Conservation (phyloP, 1,284 basidiomycete species). For the Schizophyllum commune region DNA sequence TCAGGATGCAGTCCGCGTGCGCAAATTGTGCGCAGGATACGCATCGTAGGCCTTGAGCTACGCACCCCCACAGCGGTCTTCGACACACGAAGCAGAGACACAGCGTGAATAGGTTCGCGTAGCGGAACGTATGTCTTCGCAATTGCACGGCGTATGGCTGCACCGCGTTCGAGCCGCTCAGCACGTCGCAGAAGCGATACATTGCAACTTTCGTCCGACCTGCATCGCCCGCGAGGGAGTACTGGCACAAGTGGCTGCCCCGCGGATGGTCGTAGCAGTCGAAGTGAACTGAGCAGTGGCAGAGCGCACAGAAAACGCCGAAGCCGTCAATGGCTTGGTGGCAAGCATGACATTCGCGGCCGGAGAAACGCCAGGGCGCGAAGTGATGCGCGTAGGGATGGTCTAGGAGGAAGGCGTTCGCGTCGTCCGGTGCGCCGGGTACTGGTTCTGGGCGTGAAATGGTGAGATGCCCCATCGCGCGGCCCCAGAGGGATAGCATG, state of each 20-base stretch:
- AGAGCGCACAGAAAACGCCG: slow-evolving; percentile 58
- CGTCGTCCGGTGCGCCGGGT: slow-evolving; percentile 15
- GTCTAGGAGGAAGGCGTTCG: slow-evolving; percentile 9
- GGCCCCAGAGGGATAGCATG: slow-evolving; percentile 59
- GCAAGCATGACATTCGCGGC: slow-evolving; percentile 46
- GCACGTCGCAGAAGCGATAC: slow-evolving; percentile 48
- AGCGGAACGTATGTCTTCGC: slow-evolving; percentile 41
- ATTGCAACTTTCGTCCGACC: slow-evolving; percentile 49
- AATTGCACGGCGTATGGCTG: slow-evolving; percentile 18
- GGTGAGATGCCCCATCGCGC: slow-evolving; percentile 55
- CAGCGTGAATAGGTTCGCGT: slow-evolving; percentile 64
- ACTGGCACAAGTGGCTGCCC: slow-evolving; percentile 50
- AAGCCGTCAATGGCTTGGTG: slow-evolving; percentile 43
- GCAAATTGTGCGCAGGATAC: slow-evolving; percentile 51
- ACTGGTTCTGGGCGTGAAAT: slow-evolving; percentile 44
- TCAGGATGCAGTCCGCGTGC: slow-evolving; percentile 46
- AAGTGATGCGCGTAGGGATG: slow-evolving; percentile 54
- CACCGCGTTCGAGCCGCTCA: slow-evolving; percentile 24
- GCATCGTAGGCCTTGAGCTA: slow-evolving; percentile 59
- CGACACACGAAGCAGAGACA: slow-evolving; percentile 61
- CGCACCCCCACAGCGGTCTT: slow-evolving; percentile 65
- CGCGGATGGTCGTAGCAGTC: slow-evolving; percentile 67
- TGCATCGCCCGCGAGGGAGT: slow-evolving; percentile 31
- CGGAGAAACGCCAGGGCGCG: slow-evolving; percentile 53
- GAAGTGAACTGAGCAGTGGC: slow-evolving; percentile 58